phyloP scores from a whole-genome alignment of 2,329 filamentous ascomycete genomes.

The Corynespora cassiicola region DNA sequence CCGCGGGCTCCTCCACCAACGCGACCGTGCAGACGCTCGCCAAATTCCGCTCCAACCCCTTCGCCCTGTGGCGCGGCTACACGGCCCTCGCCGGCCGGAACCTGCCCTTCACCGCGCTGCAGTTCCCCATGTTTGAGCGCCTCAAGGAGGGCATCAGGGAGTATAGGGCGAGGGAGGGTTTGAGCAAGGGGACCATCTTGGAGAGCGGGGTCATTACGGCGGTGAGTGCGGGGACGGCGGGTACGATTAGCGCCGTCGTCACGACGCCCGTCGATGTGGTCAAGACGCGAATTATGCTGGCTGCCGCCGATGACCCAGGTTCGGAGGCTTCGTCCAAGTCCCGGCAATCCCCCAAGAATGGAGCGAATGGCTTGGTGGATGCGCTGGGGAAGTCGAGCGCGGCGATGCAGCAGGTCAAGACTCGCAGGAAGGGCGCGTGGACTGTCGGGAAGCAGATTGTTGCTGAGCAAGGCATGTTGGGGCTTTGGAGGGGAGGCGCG shows the following conservation, averaged over 20 bases:
- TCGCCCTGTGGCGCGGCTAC: slow-evolving; percentile 72
- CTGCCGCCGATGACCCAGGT: slow-evolving; percentile 39
- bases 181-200: slow-evolving; percentile 54
- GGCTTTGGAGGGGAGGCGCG: slow-evolving; percentile 77
- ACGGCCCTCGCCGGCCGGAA: slow-evolving; percentile 82
- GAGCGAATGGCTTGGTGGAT: slow-evolving; percentile 38
- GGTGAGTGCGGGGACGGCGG: slow-evolving; percentile 74
- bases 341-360: slow-evolving; percentile 15
- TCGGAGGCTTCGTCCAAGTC: slow-evolving; percentile 17
- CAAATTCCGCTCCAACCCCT: slow-evolving; percentile 63
- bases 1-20: slow-evolving; percentile 44
- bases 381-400: slow-evolving; percentile 50
- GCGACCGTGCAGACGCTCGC: slow-evolving; percentile 64
- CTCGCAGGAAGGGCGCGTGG: slow-evolving; percentile 51
- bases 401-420: slow-evolving; percentile 29
- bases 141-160: slow-evolving; percentile 63
- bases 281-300: slow-evolving; percentile 88
- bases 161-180: slow-evolving; percentile 48
- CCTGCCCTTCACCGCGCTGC: slow-evolving; percentile 83
- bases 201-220: slow-evolving; percentile 77
- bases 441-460: slow-evolving; percentile 71
- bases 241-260: slow-evolving; percentile 76
- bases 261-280: slow-evolving; percentile 90
- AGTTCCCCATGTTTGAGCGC: slow-evolving; percentile 86
- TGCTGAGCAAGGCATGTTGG: slow-evolving; percentile 70